A percentile compares a stretch with the other conserved stretches of the same genome.
These are phyloP conservation scores for Serpula lacrymans DNA, from an alignment of 768 basidiomycete genomes.

Conservation along the genomic window DNA sequence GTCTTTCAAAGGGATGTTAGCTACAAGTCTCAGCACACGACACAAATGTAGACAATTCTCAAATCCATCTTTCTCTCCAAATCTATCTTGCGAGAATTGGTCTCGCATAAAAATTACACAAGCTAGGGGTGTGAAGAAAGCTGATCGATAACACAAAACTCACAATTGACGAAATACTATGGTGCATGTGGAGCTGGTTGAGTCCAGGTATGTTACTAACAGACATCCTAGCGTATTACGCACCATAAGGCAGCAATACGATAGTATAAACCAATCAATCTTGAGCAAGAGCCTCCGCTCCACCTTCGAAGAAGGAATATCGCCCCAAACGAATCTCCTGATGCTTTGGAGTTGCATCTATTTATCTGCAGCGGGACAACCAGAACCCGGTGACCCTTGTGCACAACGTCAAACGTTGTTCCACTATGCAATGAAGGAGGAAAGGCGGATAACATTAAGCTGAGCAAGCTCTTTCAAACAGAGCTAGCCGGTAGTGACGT, in stretches of 20 bases:
- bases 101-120: background rate
- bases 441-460: slow-evolving; percentile 22
- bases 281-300: slow-evolving; percentile 57
- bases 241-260: slow-evolving; percentile 71
- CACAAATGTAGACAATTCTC: slow-evolving; percentile 1
- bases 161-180: slow-evolving; percentile 68
- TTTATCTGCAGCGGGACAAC: too few species aligned
- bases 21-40: slow-evolving; percentile 2
- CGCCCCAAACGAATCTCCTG: slow-evolving; percentile 33
- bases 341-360: slow-evolving; percentile 5
- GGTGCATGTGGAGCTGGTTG: slow-evolving; percentile 8
- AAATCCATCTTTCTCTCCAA: too few species aligned
- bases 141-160: slow-evolving; percentile 10
- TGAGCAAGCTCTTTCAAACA: too few species aligned
- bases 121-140: background rate
- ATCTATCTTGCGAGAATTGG: background rate
- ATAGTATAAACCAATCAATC: slow-evolving; percentile 64
- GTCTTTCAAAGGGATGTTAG: slow-evolving; percentile 35
- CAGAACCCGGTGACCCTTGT: too few species aligned
- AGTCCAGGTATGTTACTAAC: slow-evolving; percentile 5
- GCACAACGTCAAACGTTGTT: too few species aligned
- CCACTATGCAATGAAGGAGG: slow-evolving; percentile 28
- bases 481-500: too few species aligned
- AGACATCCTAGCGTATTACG: slow-evolving; percentile 6
- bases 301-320: slow-evolving; percentile 33